Evolutionary conservation across 1,284 basidiomycete genomes (phyloP).

Genomic region (Boletus calvinii): DNA sequence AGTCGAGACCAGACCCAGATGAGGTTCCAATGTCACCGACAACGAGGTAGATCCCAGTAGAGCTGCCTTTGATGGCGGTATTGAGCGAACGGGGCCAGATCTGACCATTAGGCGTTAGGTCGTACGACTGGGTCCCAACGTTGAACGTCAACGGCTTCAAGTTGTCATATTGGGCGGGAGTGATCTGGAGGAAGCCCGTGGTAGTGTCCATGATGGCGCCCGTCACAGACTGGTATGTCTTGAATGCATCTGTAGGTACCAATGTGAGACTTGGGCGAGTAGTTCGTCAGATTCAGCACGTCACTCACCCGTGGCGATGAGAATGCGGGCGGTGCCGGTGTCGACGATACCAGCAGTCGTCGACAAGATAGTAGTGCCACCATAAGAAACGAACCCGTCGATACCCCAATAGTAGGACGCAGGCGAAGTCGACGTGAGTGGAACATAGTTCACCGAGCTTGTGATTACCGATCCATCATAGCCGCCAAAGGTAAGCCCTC

Average conservation of each 20-base stretch:
- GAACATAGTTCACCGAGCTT: slow-evolving; percentile 45
- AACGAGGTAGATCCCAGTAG: slow-evolving; percentile 45
- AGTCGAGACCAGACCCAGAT: slow-evolving; percentile 45
- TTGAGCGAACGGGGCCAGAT: slow-evolving; percentile 53
- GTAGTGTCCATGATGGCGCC: slow-evolving; percentile 46
- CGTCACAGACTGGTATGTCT: slow-evolving; percentile 47
- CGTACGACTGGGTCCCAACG: slow-evolving; percentile 38
- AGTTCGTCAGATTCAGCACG: background rate
- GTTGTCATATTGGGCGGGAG: slow-evolving; percentile 28
- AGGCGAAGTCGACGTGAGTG: slow-evolving; percentile 50
- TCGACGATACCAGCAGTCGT: slow-evolving; percentile 32
- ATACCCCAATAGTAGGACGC: slow-evolving; percentile 55
- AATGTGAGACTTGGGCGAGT: background rate
- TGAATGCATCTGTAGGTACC: slow-evolving; percentile 45
- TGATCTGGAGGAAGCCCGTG: slow-evolving; percentile 44
- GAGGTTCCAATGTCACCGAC: slow-evolving; percentile 36
- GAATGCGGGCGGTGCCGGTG: slow-evolving; percentile 49
- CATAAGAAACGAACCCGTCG: slow-evolving; percentile 49
- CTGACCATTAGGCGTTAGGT: slow-evolving; percentile 49
- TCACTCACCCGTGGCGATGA: slow-evolving; percentile 38
- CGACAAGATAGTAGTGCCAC: slow-evolving; percentile 36
- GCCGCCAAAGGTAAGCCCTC: slow-evolving; percentile 51
- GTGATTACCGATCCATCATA: slow-evolving; percentile 44
- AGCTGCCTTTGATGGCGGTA: slow-evolving; percentile 39
- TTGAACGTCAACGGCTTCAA: slow-evolving; percentile 13